phyloP scores from a whole-genome alignment of 2,329 filamentous ascomycete genomes.

The Calonectria henricotiae region DNA sequence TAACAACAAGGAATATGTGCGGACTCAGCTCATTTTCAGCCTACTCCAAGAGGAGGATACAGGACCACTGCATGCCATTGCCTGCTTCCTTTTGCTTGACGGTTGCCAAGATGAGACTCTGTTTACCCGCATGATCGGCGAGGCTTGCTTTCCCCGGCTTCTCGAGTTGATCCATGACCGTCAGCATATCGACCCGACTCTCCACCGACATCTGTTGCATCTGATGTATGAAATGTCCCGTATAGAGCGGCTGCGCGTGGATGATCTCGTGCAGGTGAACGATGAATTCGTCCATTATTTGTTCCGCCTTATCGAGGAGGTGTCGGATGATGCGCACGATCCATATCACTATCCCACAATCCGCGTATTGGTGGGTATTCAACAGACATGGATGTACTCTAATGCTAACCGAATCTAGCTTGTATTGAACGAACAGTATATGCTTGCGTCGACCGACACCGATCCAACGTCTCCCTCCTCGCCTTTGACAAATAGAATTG shows the following conservation, averaged over 20 bases:
- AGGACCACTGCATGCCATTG: constrained; percentile 85
- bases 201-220: constrained; percentile 88
- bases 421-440: constrained; percentile 98
- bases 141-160: constrained; percentile 87
- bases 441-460: constrained; percentile 79
- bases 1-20: constrained; percentile 86
- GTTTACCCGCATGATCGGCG: constrained; percentile 90
- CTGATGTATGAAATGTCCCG: constrained; percentile 97
- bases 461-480: constrained; percentile 59
- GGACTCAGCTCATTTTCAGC: constrained; percentile 93
- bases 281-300: constrained; percentile 89
- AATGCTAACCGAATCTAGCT: constrained; percentile 70
- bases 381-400: background rate
- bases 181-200: constrained; percentile 76
- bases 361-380: constrained; percentile 82
- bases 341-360: constrained; percentile 98
- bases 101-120: constrained; percentile 83
- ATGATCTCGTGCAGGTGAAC: constrained; percentile 83
- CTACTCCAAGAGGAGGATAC: constrained; percentile 91
- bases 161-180: constrained; percentile 84
- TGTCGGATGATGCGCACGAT: constrained; percentile 90
- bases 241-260: constrained; percentile 84
- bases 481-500: constrained; percentile 89
- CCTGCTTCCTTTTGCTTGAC: constrained; percentile 89
- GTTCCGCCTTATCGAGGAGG: constrained; percentile 88